phyloP scores from a whole-genome alignment of 164 flowering plant genomes.

The Protea cynaroides region DNA sequence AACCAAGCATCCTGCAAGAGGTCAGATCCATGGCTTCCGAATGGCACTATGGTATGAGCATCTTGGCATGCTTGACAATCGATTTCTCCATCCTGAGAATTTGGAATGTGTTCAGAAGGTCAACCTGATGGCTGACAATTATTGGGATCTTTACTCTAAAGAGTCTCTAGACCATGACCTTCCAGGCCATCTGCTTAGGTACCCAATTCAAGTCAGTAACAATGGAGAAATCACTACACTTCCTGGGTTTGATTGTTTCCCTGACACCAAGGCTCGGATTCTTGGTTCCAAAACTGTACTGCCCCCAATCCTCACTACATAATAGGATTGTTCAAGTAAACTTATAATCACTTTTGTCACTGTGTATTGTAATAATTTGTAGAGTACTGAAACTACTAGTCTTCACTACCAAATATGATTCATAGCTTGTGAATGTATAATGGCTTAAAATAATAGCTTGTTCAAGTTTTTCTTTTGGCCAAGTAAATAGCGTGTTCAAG shows the following conservation, averaged over 20 bases:
- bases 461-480: too few relatives aligned
- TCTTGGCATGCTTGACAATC: conserved; percentile 40
- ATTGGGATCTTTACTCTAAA: conserved; percentile 52
- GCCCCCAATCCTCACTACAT: conserved; percentile 70
- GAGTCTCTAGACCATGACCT: conserved; percentile 42
- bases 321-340: not conserved
- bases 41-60: conserved; percentile 87
- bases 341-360: too few relatives aligned
- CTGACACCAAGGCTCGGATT: conserved; percentile 67
- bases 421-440: too few relatives aligned
- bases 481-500: too few relatives aligned
- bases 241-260: conserved; percentile 49
- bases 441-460: too few relatives aligned
- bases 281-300: conserved; percentile 50
- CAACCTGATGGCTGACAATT: conserved; percentile 43
- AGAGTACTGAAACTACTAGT: too few relatives aligned
- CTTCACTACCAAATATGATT: too few relatives aligned
- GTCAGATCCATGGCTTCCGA: conserved; percentile 68
- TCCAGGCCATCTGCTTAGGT: conserved; percentile 65
- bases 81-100: conserved; percentile 47
- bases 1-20: conserved; percentile 39
- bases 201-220: conserved; percentile 45
- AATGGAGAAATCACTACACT: conserved; percentile 37
- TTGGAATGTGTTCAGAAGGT: conserved; percentile 47
- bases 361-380: too few relatives aligned